Evolutionary conservation across 768 basidiomycete genomes (phyloP).

Genomic region (Podaxis sp.): DNA sequence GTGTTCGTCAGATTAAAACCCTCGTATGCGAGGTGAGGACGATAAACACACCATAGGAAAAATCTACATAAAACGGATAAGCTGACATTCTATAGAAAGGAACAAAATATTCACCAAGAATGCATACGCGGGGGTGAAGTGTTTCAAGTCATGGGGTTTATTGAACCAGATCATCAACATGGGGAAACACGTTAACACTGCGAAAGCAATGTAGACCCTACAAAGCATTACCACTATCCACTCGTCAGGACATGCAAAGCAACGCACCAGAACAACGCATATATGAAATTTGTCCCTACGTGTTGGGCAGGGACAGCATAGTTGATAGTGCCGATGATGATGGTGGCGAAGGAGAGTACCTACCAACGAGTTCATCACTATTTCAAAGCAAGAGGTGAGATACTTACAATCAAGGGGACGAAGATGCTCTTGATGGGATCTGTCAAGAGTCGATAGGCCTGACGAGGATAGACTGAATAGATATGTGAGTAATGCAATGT

Average conservation of each 20-base stretch:
- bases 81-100: not conserved
- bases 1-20: not conserved
- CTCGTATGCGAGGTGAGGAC: not conserved
- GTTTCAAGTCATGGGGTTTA: constrained; percentile 41
- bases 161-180: constrained; percentile 54
- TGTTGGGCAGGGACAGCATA: constrained; percentile 40
- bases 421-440: constrained; percentile 48
- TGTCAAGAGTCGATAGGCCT: constrained; percentile 40
- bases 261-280: constrained; percentile 44
- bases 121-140: constrained; percentile 37
- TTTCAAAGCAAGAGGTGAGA: not conserved
- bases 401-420: constrained; percentile 31
- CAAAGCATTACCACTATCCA: not conserved
- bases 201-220: constrained; percentile 42
- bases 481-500: not conserved
- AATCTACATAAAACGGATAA: constrained; percentile 18
- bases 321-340: constrained; percentile 48
- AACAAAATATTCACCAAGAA: constrained; percentile 32
- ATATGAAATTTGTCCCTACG: constrained; percentile 34
- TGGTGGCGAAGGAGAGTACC: constrained; percentile 52
- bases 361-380: constrained; percentile 15
- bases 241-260: not conserved
- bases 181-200: constrained; percentile 39
- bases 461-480: constrained; percentile 41
- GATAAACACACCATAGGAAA: constrained; percentile 35